These are phyloP conservation scores for Arabidopsis arenosa DNA, from an alignment of 345 rosid genomes.

Conservation along the genomic window DNA sequence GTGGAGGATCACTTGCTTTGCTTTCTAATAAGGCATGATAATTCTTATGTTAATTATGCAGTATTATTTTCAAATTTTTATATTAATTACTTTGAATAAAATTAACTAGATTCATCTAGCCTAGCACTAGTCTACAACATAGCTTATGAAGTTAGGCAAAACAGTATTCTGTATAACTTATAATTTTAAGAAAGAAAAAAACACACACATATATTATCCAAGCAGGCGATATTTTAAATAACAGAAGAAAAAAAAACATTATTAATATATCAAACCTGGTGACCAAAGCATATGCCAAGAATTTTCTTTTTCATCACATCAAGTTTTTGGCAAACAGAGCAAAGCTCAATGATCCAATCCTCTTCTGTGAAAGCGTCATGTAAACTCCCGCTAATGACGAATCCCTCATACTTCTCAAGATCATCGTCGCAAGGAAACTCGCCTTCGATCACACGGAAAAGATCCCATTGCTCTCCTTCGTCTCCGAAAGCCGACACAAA, in stretches of 20 bases:
- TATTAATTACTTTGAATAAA: not conserved
- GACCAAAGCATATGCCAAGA: constrained; percentile 90
- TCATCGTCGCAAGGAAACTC: constrained; percentile 66
- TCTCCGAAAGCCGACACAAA: constrained; percentile 68
- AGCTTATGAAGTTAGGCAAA: constrained; percentile 5
- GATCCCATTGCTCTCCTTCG: constrained; percentile 76
- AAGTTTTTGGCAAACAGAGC: constrained; percentile 58
- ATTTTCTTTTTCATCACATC: constrained; percentile 75
- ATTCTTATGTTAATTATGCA: too few relatives aligned
- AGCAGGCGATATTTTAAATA: not conserved
- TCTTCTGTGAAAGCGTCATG: constrained; percentile 75
- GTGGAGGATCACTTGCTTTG: too few relatives aligned
- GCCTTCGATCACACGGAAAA: constrained; percentile 68
- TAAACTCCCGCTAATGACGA: constrained; percentile 78
- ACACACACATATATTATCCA: not conserved
- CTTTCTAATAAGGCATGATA: too few relatives aligned
- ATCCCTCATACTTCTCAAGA: constrained; percentile 64
- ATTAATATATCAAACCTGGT: constrained; percentile 58
- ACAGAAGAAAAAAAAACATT: not conserved
- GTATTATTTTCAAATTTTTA: too few relatives aligned
- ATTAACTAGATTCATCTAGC: not conserved
- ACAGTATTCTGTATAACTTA: not conserved
- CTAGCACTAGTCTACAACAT: constrained; percentile 3
- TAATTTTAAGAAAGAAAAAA: too few relatives aligned
- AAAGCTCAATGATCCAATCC: constrained; percentile 67